Conservation (phyloP, 2,329 filamentous ascomycete genomes). For the Calonectria henricotiae region DNA sequence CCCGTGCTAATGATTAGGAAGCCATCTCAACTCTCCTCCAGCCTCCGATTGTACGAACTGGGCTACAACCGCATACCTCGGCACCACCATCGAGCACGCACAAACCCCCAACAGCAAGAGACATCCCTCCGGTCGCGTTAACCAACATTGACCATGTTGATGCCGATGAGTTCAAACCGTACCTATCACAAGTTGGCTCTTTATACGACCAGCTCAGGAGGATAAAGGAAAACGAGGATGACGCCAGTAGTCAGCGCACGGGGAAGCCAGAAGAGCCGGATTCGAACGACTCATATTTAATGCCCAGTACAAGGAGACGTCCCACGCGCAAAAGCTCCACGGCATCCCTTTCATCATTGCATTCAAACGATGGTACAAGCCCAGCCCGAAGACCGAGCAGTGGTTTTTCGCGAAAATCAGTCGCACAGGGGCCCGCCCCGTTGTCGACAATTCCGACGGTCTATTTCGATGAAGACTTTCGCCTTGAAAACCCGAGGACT, state of each 20-base stretch:
- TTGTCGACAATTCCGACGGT: slow-evolving; percentile 92
- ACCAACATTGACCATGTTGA: slow-evolving; percentile 91
- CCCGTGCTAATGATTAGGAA: slow-evolving; percentile 55
- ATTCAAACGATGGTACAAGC: slow-evolving; percentile 66
- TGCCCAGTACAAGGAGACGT: slow-evolving; percentile 58
- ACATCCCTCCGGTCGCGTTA: slow-evolving; percentile 94
- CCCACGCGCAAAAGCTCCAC: slow-evolving; percentile 57
- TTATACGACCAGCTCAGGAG: slow-evolving; percentile 92
- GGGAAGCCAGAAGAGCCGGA: slow-evolving; percentile 65
- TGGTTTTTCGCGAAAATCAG: slow-evolving; percentile 69
- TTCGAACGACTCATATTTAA: slow-evolving; percentile 63
- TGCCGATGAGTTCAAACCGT: slow-evolving; percentile 84
- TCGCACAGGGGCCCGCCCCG: slow-evolving; percentile 83
- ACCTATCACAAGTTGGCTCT: slow-evolving; percentile 87
- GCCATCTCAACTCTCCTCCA: slow-evolving; percentile 96
- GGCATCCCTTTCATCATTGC: slow-evolving; percentile 67
- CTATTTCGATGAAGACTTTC: slow-evolving; percentile 96
- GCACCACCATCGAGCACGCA: slow-evolving; percentile 80
- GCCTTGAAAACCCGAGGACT: slow-evolving; percentile 93
- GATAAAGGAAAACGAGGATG: slow-evolving; percentile 84
- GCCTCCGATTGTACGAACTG: slow-evolving; percentile 90
- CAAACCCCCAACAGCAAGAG: slow-evolving; percentile 86
- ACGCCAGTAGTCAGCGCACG: slow-evolving; percentile 65
- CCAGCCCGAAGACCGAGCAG: slow-evolving; percentile 65
- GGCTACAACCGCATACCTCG: slow-evolving; percentile 84